A percentile compares a stretch with the other conserved stretches of the same genome.
These are phyloP conservation scores for Asterionellopsis glacialis DNA, from an alignment of 108 stramenopile genomes.

Conservation along the genomic window DNA sequence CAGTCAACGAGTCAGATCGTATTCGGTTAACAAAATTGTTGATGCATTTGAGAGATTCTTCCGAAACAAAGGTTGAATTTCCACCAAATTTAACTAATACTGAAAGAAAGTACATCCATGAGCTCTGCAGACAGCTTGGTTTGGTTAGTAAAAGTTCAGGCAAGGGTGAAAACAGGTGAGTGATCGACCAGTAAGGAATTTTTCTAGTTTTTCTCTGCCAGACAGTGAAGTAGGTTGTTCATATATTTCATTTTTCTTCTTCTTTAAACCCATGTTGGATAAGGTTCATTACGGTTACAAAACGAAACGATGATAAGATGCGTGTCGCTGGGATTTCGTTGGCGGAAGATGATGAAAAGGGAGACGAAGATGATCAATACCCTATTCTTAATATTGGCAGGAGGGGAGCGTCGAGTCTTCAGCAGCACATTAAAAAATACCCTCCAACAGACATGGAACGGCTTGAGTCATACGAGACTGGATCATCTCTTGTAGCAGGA, in stretches of 20 bases:
- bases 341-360: constrained; percentile 1
- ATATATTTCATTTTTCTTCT: too few species aligned
- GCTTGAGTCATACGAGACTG: constrained; percentile 51
- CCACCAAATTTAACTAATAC: constrained; percentile 71
- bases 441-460: constrained; percentile 40
- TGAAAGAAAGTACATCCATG: constrained; percentile 69
- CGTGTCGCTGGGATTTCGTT: too few species aligned
- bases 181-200: too few species aligned
- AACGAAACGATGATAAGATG: constrained; percentile 11
- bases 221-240: too few species aligned
- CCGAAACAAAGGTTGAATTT: constrained; percentile 35
- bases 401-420: constrained; percentile 30
- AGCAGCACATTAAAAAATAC: constrained; percentile 30
- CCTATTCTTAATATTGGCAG: constrained; percentile 37
- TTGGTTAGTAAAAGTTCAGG: constrained; percentile 58
- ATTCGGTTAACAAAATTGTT: constrained; percentile 54
- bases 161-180: constrained; percentile 48
- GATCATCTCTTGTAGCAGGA: constrained; percentile 34
- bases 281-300: constrained; percentile 37
- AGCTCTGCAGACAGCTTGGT: constrained; percentile 53
- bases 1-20: constrained; percentile 54
- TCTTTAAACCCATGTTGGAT: too few species aligned
- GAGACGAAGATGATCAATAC: constrained; percentile 13
- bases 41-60: constrained; percentile 44
- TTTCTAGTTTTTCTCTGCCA: too few species aligned